A percentile compares a stretch with the other conserved stretches of the same genome.
Evolutionary conservation across 352 stramenopile genomes (phyloP).

Genomic region (Pythium graminicola): DNA sequence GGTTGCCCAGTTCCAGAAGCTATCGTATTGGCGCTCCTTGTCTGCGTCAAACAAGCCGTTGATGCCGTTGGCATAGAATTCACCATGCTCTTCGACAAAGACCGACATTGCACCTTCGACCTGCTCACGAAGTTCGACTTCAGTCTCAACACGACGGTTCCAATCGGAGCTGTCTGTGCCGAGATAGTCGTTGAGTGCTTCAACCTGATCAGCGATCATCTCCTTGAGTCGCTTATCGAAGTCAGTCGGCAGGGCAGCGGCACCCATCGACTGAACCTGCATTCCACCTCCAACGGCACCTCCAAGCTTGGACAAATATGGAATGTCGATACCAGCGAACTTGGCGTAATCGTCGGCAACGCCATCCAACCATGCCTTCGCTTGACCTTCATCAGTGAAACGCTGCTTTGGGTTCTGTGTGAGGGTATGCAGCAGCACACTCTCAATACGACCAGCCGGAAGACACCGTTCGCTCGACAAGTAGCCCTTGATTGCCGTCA

Average conservation of each 20-base stretch:
- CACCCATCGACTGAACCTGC: constrained; percentile 7
- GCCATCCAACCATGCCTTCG: constrained; percentile 75
- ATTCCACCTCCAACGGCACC: constrained; percentile 20
- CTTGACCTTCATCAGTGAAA: constrained; percentile 46
- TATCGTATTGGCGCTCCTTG: constrained; percentile 45
- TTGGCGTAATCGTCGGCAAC: constrained; percentile 71
- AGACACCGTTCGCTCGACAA: constrained; percentile 66
- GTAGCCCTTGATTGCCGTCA: constrained; percentile 68
- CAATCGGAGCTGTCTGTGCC: constrained; percentile 29
- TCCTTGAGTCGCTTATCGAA: constrained; percentile 30
- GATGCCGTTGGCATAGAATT: constrained; percentile 38
- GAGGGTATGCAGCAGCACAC: constrained; percentile 68
- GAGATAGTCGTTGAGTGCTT: constrained; percentile 27
- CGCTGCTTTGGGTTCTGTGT: constrained; percentile 67
- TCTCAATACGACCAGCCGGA: constrained; percentile 63
- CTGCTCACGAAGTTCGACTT: constrained; percentile 30
- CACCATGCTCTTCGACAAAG: constrained; percentile 34
- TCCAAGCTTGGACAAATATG: constrained; percentile 28
- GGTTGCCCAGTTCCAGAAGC: constrained; percentile 55
- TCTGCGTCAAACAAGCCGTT: constrained; percentile 34
- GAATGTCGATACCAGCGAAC: constrained; percentile 38
- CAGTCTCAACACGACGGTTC: constrained; percentile 24
- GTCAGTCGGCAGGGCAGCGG: constrained; percentile 22
- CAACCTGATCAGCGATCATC: constrained; percentile 32
- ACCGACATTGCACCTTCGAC: constrained; percentile 29